phyloP scores from a whole-genome alignment of 2,329 filamentous ascomycete species.

The Colletotrichum echinochloae region DNA sequence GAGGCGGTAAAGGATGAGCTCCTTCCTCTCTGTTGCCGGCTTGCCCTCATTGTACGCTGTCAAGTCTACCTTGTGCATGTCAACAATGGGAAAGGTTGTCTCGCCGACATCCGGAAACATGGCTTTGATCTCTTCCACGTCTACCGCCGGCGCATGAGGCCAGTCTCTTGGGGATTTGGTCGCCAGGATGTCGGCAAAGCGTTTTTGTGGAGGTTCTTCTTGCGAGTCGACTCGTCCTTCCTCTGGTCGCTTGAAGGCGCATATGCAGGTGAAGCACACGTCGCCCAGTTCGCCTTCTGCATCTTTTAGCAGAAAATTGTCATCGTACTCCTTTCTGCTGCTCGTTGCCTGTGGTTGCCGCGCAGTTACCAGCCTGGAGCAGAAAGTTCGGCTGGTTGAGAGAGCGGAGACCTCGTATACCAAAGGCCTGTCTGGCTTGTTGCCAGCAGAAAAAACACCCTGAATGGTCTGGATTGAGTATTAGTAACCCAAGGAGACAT shows the following conservation, averaged over 20 bases:
- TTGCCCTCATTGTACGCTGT: slow-evolving; percentile 55
- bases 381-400: slow-evolving; percentile 60
- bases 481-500: slow-evolving; percentile 1
- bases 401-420: slow-evolving; percentile 62
- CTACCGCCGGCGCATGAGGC: slow-evolving; percentile 59
- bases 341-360: slow-evolving; percentile 45
- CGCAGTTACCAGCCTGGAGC: slow-evolving; percentile 62
- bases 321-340: slow-evolving; percentile 11
- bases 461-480: slow-evolving; percentile 60
- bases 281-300: slow-evolving; percentile 53
- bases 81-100: slow-evolving; percentile 61
- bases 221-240: slow-evolving; percentile 54
- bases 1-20: slow-evolving; percentile 63
- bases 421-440: slow-evolving; percentile 62
- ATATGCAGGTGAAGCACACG: slow-evolving; percentile 63
- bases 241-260: slow-evolving; percentile 63
- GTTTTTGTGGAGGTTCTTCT: slow-evolving; percentile 54
- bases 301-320: slow-evolving; percentile 48
- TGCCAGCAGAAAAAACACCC: slow-evolving; percentile 65
- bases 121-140: slow-evolving; percentile 56
- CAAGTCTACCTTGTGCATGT: slow-evolving; percentile 69
- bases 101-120: slow-evolving; percentile 52
- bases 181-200: slow-evolving; percentile 57
- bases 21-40: slow-evolving; percentile 58
- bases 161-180: slow-evolving; percentile 55